These are phyloP conservation scores for Dioscorea alata DNA, from an alignment of 106 monocot species.

Conservation along the genomic window DNA sequence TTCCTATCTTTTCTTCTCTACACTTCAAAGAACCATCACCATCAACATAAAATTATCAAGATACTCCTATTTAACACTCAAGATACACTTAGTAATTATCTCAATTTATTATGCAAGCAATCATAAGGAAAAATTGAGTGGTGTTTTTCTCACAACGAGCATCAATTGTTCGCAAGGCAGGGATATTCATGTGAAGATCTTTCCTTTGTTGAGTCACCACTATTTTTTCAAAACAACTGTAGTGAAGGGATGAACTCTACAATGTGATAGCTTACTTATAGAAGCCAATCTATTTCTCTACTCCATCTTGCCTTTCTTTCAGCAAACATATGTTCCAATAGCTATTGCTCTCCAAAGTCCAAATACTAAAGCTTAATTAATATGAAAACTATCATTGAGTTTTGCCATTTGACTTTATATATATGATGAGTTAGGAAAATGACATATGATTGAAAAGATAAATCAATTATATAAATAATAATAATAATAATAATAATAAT, in stretches of 20 bases:
- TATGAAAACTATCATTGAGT: too few species aligned
- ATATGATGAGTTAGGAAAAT: too few species aligned
- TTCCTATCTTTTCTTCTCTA: too few species aligned
- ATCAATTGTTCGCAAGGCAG: slow-evolving; percentile 84
- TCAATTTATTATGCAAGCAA: too few species aligned
- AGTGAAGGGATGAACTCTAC: slow-evolving; percentile 73
- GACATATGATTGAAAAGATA: too few species aligned
- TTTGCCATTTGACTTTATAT: too few species aligned
- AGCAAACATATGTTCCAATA: slow-evolving; percentile 62
- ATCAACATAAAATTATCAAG: slow-evolving; percentile 80
- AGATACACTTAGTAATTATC: not conserved
- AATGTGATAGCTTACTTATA: slow-evolving; percentile 78
- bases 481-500: too few species aligned
- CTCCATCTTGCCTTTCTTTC: slow-evolving; percentile 71
- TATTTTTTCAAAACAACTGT: slow-evolving; percentile 8
- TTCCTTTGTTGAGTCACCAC: slow-evolving; percentile 35
- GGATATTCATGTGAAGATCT: slow-evolving; percentile 77
- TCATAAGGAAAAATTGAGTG: not conserved
- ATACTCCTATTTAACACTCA: slow-evolving; percentile 40
- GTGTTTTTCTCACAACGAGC: slow-evolving; percentile 51
- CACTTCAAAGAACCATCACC: too few species aligned
- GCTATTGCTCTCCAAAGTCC: slow-evolving; percentile 70
- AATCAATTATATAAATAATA: too few species aligned
- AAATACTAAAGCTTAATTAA: slow-evolving; percentile 54
- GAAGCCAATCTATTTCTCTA: slow-evolving; percentile 73